Conservation (phyloP, 2,329 filamentous ascomycete species). For the Cryphonectria carpinicola region DNA sequence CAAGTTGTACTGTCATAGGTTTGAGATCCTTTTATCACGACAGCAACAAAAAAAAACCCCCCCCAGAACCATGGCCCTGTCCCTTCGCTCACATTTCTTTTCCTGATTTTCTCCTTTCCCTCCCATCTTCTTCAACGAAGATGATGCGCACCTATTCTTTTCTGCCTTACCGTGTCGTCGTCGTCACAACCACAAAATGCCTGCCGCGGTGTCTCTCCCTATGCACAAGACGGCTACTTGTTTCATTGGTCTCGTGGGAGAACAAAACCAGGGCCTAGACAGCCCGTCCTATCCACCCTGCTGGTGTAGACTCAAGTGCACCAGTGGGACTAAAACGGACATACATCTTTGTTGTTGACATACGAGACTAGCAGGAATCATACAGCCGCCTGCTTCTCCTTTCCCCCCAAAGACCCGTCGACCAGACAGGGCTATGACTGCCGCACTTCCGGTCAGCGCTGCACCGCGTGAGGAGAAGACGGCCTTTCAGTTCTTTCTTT, state of each 20-base stretch:
- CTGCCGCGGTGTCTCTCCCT: conserved; percentile 61
- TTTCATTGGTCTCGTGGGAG: conserved; percentile 65
- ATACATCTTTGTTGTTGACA: conserved; percentile 47
- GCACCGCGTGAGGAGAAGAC: conserved; percentile 27
- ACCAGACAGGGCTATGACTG: not conserved
- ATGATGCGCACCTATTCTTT: not conserved
- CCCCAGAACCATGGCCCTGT: not conserved
- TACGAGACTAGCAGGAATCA: not conserved
- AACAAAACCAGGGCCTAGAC: conserved; percentile 67
- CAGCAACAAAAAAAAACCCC: not conserved
- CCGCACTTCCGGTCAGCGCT: not conserved
- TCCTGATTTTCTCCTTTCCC: conserved; percentile 13
- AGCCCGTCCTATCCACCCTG: conserved; percentile 71
- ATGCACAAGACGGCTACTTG: conserved; percentile 64
- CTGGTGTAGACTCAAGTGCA: conserved; percentile 59
- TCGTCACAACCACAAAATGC: conserved; percentile 58
- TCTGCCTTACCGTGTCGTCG: not conserved
- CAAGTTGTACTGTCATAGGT: conserved; percentile 8
- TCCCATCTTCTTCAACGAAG: conserved; percentile 12
- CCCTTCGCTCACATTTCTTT: not conserved
- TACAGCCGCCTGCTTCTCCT: conserved; percentile 6
- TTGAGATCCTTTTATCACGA: conserved; percentile 4
- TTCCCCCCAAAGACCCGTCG: not conserved
- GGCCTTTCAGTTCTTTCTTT: not conserved
- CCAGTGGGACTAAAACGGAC: conserved; percentile 67